Evolutionary conservation across 2,329 filamentous ascomycete genomes (phyloP).

Genomic region (Colletotrichum endophyticum): DNA sequence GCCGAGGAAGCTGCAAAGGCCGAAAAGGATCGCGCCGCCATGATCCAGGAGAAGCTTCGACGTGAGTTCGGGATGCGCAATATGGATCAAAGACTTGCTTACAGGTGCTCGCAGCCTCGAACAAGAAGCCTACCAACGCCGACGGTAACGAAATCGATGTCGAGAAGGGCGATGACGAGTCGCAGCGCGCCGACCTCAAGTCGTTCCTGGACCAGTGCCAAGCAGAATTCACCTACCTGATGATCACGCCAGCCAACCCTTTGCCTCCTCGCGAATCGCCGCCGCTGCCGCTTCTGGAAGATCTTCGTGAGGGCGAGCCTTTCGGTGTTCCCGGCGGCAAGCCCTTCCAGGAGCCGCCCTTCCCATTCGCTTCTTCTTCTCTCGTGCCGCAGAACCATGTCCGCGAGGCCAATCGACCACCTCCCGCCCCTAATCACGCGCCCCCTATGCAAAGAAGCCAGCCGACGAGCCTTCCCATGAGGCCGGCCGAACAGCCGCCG

Average conservation of each 20-base stretch:
- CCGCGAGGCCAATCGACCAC: conserved; percentile 60
- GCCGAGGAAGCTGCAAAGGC: conserved; percentile 45
- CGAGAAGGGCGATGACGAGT: conserved; percentile 52
- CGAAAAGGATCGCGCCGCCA: conserved; percentile 56
- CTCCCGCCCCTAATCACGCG: conserved; percentile 64
- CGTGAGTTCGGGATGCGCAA: conserved; percentile 39
- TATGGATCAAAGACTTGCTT: background rate
- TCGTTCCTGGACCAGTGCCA: conserved; percentile 69
- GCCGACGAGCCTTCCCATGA: conserved; percentile 36
- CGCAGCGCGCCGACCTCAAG: conserved; percentile 59
- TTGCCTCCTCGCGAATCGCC: conserved; percentile 68
- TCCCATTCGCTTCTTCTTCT: conserved; percentile 26
- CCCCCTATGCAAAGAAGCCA: conserved; percentile 52
- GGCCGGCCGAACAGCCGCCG: conserved; percentile 43
- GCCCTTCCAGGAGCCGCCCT: conserved; percentile 31
- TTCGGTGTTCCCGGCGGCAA: conserved; percentile 51
- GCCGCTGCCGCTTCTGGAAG: conserved; percentile 62
- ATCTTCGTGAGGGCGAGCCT: conserved; percentile 59
- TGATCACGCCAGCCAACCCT: conserved; percentile 71
- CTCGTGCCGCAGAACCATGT: conserved; percentile 56
- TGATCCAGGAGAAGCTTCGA: conserved; percentile 62
- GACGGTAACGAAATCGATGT: conserved; percentile 52
- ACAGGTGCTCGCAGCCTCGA: conserved; percentile 1
- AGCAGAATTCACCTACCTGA: conserved; percentile 70
- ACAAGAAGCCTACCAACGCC: conserved; percentile 32